Conservation (phyloP, 352 stramenopile genomes). For the Achlya hypogyna region DNA sequence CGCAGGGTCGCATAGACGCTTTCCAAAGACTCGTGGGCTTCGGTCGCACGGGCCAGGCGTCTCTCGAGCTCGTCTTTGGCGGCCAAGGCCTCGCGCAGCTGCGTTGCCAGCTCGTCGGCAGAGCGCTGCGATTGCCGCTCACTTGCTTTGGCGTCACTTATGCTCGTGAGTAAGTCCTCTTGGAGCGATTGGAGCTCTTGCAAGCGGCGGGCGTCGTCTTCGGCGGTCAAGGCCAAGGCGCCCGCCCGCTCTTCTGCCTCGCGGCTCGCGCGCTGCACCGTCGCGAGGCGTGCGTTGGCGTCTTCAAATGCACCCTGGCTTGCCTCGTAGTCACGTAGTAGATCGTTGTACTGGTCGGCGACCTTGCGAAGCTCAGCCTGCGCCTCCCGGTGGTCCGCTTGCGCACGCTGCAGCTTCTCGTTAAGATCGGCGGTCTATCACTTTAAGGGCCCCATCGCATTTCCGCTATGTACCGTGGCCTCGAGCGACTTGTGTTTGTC, state of each 20-base stretch:
- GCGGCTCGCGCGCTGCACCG: slow-evolving; percentile 27
- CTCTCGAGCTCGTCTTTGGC: neutral
- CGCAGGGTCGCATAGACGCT: slow-evolving; percentile 17
- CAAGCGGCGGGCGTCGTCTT: slow-evolving; percentile 29
- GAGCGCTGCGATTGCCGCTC: slow-evolving; percentile 26
- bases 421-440: slow-evolving; percentile 1
- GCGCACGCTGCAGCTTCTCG: neutral
- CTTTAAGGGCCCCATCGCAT: neutral
- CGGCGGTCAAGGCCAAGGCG: slow-evolving; percentile 22
- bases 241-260: slow-evolving; percentile 21
- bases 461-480: too few relatives aligned
- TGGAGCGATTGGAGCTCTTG: slow-evolving; percentile 58
- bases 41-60: neutral
- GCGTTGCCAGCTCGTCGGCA: neutral
- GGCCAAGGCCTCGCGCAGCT: neutral
- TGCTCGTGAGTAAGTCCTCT: slow-evolving; percentile 49
- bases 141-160: slow-evolving; percentile 41
- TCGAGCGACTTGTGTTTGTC: slow-evolving; percentile 5
- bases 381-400: neutral
- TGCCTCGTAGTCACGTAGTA: slow-evolving; percentile 27
- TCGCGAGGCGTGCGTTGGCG: slow-evolving; percentile 26
- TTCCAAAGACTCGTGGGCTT: slow-evolving; percentile 23
- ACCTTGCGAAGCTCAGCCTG: slow-evolving; percentile 25
- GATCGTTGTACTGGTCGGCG: slow-evolving; percentile 21
- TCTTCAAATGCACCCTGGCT: neutral